phyloP scores from a whole-genome alignment of 331 rosid species.

The Quercus lobata region DNA sequence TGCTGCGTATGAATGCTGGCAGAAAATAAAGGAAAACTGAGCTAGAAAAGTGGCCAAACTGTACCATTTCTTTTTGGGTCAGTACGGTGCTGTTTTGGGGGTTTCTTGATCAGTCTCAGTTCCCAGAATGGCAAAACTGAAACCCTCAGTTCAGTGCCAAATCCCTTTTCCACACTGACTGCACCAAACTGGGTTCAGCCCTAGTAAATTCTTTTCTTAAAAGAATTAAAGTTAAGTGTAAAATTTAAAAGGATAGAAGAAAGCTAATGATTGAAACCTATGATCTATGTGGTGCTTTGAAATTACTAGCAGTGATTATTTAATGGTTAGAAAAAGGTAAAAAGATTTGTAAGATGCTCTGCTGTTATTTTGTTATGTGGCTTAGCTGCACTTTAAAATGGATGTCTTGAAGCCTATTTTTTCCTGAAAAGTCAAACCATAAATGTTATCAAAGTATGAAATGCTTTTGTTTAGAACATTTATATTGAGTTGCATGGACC shows the following conservation, averaged over 20 bases:
- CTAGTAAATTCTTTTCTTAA: too few species aligned
- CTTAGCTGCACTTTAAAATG: neutral
- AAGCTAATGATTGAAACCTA: neutral
- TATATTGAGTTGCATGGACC: neutral
- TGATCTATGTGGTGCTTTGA: neutral
- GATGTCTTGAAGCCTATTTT: neutral
- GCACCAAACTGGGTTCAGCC: too few species aligned
- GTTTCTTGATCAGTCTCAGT: too few species aligned
- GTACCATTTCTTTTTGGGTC: too few species aligned
- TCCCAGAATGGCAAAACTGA: too few species aligned
- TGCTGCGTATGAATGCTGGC: too few species aligned
- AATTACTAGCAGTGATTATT: neutral
- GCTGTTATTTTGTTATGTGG: neutral
- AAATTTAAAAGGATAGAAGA: neutral
- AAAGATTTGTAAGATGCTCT: neutral
- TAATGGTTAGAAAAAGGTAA: neutral
- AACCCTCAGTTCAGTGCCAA: too few species aligned
- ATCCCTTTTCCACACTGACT: too few species aligned
- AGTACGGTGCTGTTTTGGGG: too few species aligned
- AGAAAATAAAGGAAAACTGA: too few species aligned
- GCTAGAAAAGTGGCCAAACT: too few species aligned
- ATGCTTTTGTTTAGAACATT: slow-evolving; percentile 11
- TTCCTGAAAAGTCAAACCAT: neutral
- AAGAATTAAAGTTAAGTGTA: neutral
- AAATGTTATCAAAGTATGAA: neutral